phyloP scores from a whole-genome alignment of 257 asterid genomes.

The Paraleonurus japonicus region DNA sequence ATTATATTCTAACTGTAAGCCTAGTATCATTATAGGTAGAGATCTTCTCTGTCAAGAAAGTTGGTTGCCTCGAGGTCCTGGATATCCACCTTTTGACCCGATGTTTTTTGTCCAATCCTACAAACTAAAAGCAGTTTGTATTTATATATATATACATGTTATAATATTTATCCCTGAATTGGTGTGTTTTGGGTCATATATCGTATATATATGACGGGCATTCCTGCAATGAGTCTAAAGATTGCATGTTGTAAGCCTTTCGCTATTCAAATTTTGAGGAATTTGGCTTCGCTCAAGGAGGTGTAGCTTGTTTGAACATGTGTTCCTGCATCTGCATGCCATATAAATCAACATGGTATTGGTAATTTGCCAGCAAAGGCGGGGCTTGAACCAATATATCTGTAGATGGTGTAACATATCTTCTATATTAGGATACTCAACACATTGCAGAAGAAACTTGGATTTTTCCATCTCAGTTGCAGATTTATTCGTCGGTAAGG shows the following conservation, averaged over 20 bases:
- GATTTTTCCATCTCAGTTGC: slow-evolving; percentile 79
- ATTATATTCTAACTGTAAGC: not conserved
- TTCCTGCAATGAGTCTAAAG: slow-evolving; percentile 20
- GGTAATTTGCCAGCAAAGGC: slow-evolving; percentile 50
- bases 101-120: not conserved
- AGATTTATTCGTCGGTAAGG: slow-evolving; percentile 90
- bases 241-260: slow-evolving; percentile 31
- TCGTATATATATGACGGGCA: slow-evolving; percentile 14
- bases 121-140: slow-evolving; percentile 3
- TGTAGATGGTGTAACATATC: slow-evolving; percentile 52
- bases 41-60: not conserved
- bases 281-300: slow-evolving; percentile 34
- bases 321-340: slow-evolving; percentile 34
- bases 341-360: slow-evolving; percentile 40
- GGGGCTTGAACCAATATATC: slow-evolving; percentile 45
- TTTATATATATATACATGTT: not conserved
- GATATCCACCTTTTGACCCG: not conserved
- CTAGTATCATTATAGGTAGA: not conserved
- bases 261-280: slow-evolving; percentile 21
- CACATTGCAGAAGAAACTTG: slow-evolving; percentile 84
- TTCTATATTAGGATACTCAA: slow-evolving; percentile 63
- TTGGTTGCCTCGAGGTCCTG: slow-evolving; percentile 1
- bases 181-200: slow-evolving; percentile 6
- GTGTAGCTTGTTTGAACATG: slow-evolving; percentile 30
- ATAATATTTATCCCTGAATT: slow-evolving; percentile 2